Evolutionary conservation across 176 grass and related monocot genomes (phyloP), one percentile per base, ranked within the genome.

Genomic region (Rhynchospora tenuis): DNA sequence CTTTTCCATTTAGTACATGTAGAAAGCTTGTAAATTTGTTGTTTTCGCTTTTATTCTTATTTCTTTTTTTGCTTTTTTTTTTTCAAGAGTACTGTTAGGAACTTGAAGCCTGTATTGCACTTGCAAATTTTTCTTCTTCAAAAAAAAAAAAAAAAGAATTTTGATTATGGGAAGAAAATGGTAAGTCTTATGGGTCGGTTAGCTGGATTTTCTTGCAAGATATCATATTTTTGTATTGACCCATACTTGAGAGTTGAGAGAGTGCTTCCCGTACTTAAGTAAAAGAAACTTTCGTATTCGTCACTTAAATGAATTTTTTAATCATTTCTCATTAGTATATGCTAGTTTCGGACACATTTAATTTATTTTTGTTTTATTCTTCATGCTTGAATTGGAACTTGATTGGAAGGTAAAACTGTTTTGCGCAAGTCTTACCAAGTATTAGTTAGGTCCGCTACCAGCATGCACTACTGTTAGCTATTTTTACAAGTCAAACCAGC

Each of bases 1-100:
- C 3, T 50, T 65, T 82, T 82, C 43, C 47, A 28, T 67, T 82
- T 52, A 61, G 43, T 51, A 26, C 23, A 47, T 24, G 9, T 63
- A 82, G 58, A 65, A 20, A 82, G 3, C 11, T 82, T 82, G 79
- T 63, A 64, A 22, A 57, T 80, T 82, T 79, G 50, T 56, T 79
- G 75, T 26, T 79, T 56, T 78, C 64, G 57, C 48, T 81, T 63
- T 64, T 81, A 58, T 64, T 79, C 44, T 24, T 59, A 27, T 52
- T 56, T 23, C 5, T 81, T 38, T 44, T 3, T 11, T 12, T 63
- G 0, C 60, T 80, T 60, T 0, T 42, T 46, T 20, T 24, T 64
- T 22, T 76, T 76, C 5, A 29, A 31, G 15, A 31, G 20, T 31
- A 28, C 24, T n/a, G 26, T 17, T 55, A 56, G 26, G 50, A 77